Percentiles rank a stretch among this genome's conserved stretches.
phyloP scores from a whole-genome alignment of 768 basidiomycete genomes.

The Sarcodon aspratus region DNA sequence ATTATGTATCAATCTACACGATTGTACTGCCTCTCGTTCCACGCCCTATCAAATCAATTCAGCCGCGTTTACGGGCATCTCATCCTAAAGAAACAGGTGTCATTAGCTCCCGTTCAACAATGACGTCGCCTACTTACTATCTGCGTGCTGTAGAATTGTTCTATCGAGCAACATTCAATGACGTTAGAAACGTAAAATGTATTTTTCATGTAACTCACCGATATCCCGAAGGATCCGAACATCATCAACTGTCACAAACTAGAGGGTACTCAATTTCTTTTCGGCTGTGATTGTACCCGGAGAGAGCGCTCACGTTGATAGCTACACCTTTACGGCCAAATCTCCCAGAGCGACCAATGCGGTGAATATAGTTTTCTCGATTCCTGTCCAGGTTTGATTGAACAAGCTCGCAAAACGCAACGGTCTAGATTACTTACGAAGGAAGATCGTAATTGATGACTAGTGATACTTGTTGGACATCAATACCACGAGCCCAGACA shows the following conservation, averaged over 20 bases:
- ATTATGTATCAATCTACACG: too few relatives aligned
- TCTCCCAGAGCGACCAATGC: conserved; percentile 97
- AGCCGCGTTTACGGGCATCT: conserved; percentile 98
- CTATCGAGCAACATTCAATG: conserved; percentile 22
- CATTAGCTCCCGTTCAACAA: conserved; percentile 10
- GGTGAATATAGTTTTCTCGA: conserved; percentile 99
- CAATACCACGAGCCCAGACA: conserved; percentile 96
- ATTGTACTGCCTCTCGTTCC: too few relatives aligned
- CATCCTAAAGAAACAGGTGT: conserved; percentile 47
- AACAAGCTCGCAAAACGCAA: conserved; percentile 1
- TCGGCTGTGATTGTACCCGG: background rate
- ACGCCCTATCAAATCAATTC: conserved; percentile 63
- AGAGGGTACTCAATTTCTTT: conserved; percentile 1
- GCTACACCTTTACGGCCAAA: conserved; percentile 99
- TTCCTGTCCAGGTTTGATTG: conserved; percentile 35
- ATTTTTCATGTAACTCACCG: conserved; percentile 35
- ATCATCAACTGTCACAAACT: conserved; percentile 94
- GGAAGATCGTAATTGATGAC: conserved; percentile 97
- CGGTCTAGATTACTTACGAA: conserved; percentile 44
- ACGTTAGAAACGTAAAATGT: background rate
- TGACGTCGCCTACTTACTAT: conserved; percentile 41
- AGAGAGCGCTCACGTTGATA: conserved; percentile 67
- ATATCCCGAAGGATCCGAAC: conserved; percentile 96
- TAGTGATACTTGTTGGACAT: conserved; percentile 94
- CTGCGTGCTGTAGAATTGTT: conserved; percentile 95